phyloP scores from a whole-genome alignment of 805 yeast genomes.

The Wickerhamiella vanderwaltii region DNA sequence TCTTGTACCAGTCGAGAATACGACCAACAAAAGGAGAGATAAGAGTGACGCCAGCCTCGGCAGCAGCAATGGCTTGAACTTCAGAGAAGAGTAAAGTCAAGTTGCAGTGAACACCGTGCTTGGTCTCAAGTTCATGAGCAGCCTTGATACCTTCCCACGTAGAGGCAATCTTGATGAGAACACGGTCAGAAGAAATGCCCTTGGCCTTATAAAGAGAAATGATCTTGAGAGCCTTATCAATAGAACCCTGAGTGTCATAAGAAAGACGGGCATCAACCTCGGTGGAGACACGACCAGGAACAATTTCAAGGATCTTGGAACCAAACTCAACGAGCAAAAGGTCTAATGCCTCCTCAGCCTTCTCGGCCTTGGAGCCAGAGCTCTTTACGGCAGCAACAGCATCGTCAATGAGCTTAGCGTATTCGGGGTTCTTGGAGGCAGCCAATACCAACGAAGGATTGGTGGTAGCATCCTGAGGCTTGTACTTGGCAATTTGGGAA shows the following conservation, averaged over 20 bases:
- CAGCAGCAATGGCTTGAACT: conserved; percentile 97
- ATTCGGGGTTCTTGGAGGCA: conserved; percentile 81
- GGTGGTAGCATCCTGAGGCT: conserved; percentile 99
- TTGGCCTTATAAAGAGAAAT: conserved; percentile 72
- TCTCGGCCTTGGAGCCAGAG: conserved; percentile 33
- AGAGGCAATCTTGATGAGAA: conserved; percentile 91
- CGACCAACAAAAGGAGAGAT: conserved; percentile 99
- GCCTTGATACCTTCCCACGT: conserved; percentile 99
- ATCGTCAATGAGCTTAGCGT: conserved; percentile 76
- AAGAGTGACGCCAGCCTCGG: conserved; percentile 91
- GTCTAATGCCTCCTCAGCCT: conserved; percentile 77
- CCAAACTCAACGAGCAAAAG: conserved; percentile 93
- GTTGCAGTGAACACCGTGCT: conserved; percentile 87
- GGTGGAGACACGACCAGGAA: conserved; percentile 98
- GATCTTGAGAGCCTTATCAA: conserved; percentile 85
- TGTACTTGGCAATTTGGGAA: conserved; percentile 89
- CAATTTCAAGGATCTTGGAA: conserved; percentile 78
- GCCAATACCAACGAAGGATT: conserved; percentile 96
- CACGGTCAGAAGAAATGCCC: conserved; percentile 81
- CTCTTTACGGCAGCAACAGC: conserved; percentile 79
- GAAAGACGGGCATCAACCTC: conserved; percentile 98
- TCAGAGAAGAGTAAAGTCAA: conserved; percentile 90
- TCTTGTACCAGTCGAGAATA: conserved; percentile 97
- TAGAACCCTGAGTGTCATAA: conserved; percentile 86
- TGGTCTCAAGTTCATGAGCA: conserved; percentile 84